Base-by-base conservation (phyloP, 2,329 filamentous ascomycete species). In the Nothophoma quercina region DNA sequence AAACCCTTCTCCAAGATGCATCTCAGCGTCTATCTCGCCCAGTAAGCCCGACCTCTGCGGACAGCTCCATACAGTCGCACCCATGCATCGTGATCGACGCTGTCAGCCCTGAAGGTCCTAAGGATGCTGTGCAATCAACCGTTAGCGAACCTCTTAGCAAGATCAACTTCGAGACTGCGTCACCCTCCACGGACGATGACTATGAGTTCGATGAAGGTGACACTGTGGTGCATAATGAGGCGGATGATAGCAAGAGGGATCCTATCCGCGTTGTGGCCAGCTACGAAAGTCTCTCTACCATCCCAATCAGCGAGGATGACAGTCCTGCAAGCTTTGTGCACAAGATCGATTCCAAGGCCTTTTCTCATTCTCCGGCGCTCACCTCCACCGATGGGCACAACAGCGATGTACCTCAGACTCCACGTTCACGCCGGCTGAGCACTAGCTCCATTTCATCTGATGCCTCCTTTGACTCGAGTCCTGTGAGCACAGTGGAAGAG, bases 171-270 rank as follows among this genome's bases (percentile, higher is more conserved):
- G 32, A 32, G 21, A 38, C 47, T 19, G 56, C 47, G 21, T 36
- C 28, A 18, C 23, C 53, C 9, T 9, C 35, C 12, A 30, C 15
- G 13, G 64, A 69, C n/a, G 64, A 66, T 13, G 68, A 69, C 13
- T 69, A 62, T 2, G 62, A 66, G 3, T 73, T 71, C 30, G 71
- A 73, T 15, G 71, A 73, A 41, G 71, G 65, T 8, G 70, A 72
- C 32, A 73, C 71, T 6, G 58, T 73, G 4, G 55, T 73, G 3
- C 70, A 73, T 34, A 66, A 69, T 34, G 63, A 69, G 5, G 29
- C 59, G 6, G 65, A 65, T 1, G 60, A 62, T 1, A 52, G 39
- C 15, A 39, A 38, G 5, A 39, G 51, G 22, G 49, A 47, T 15
- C 34, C 22, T 3, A 40, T 28, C 21, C 50, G 41, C 12, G 34